A percentile compares a stretch with the other conserved stretches of the same genome.
Evolutionary conservation across 2,329 filamentous ascomycete species (phyloP).

Genomic region (Talaromyces islandicus): DNA sequence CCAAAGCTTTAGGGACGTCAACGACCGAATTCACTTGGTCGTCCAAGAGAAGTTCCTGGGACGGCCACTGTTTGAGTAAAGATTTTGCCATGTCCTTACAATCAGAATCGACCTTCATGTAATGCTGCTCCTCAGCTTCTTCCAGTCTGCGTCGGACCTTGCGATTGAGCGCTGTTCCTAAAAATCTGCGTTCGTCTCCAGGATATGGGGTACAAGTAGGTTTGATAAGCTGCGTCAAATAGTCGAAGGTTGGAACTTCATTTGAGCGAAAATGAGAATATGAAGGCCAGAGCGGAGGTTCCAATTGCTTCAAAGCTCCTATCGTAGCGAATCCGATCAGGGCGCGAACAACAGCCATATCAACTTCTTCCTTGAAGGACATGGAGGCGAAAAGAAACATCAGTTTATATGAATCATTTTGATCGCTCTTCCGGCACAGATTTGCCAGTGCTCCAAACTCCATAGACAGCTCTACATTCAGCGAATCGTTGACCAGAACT

Average conservation of each 20-base stretch:
- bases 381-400: constrained; percentile 45
- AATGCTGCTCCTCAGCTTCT: constrained; percentile 16
- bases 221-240: background rate
- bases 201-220: background rate
- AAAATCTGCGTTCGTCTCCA: background rate
- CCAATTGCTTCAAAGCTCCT: constrained; percentile 31
- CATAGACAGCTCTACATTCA: constrained; percentile 30
- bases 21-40: constrained; percentile 17
- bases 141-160: background rate
- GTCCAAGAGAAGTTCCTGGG: constrained; percentile 25
- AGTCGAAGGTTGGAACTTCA: constrained; percentile 9
- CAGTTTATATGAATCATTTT: constrained; percentile 19
- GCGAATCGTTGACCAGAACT: constrained; percentile 32
- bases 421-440: constrained; percentile 23
- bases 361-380: constrained; percentile 31
- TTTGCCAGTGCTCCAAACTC: constrained; percentile 42
- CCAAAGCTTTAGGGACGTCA: constrained; percentile 33
- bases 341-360: constrained; percentile 37
- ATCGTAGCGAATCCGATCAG: constrained; percentile 43
- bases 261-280: constrained; percentile 18
- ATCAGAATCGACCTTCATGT: constrained; percentile 27
- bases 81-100: constrained; percentile 34
- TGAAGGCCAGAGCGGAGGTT: constrained; percentile 29
- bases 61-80: constrained; percentile 45
- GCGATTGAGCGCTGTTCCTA: background rate